Percentiles rank a stretch among this genome's conserved stretches.
Conservation (phyloP, 768 basidiomycete species). For the Boletus sensibilis region DNA sequence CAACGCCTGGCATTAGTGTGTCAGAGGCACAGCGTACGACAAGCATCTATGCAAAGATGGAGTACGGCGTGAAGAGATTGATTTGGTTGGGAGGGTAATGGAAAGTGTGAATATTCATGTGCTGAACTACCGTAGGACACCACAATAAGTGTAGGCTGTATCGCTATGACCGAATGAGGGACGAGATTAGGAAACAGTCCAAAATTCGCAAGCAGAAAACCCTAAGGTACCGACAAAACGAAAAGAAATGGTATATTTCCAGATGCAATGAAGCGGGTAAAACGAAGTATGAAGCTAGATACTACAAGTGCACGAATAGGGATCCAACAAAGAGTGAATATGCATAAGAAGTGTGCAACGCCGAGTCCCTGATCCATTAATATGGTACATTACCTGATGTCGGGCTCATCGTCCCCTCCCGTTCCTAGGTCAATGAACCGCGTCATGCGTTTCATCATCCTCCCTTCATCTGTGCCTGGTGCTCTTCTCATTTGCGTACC, state of each 20-base stretch:
- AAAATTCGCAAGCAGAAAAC: conserved; percentile 6
- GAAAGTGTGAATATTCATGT: background rate
- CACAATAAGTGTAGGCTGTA: conserved; percentile 14
- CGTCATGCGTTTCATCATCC: conserved; percentile 76
- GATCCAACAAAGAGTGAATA: conserved; percentile 18
- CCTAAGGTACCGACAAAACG: conserved; percentile 16
- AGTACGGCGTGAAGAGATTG: conserved; percentile 88
- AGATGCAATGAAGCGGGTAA: conserved; percentile 17
- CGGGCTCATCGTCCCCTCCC: conserved; percentile 28
- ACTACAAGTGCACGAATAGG: conserved; percentile 21
- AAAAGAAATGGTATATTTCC: conserved; percentile 24
- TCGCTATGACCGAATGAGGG: conserved; percentile 11
- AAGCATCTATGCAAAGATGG: conserved; percentile 87
- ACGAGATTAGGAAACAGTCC: conserved; percentile 3
- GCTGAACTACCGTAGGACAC: conserved; percentile 14
- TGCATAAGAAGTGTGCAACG: conserved; percentile 4
- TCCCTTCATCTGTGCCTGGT: conserved; percentile 36
- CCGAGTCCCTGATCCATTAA: conserved; percentile 19
- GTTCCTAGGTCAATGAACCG: conserved; percentile 70
- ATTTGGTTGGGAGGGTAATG: conserved; percentile 78
- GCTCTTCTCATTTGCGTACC: conserved; percentile 8
- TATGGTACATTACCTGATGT: conserved; percentile 33
- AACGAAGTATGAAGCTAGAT: conserved; percentile 15
- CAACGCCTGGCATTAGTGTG: conserved; percentile 46
- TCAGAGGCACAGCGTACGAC: conserved; percentile 84